Percentiles rank a stretch among this genome's conserved stretches.
phyloP scores from a whole-genome alignment of 176 grass and related monocot genomes.

The Raddia guianensis region DNA sequence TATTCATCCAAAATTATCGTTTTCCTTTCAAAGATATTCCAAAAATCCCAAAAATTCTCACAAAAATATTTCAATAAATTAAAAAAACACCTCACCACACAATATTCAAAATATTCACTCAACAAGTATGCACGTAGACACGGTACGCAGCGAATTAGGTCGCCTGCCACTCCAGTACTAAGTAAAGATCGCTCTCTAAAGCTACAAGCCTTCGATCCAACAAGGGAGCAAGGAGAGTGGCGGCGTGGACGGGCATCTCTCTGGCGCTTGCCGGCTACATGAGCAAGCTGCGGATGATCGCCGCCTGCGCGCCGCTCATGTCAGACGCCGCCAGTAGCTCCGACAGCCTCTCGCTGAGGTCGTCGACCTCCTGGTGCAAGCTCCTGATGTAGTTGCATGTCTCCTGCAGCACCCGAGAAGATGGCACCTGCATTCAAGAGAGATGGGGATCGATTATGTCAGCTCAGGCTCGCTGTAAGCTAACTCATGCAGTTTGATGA shows the following conservation, averaged over 20 bases:
- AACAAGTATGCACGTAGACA: constrained; percentile 15
- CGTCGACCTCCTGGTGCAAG: constrained; percentile 81
- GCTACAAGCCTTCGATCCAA: constrained; percentile 27
- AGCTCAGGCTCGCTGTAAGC: background rate
- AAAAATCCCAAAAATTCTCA: too few relatives aligned
- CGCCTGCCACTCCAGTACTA: constrained; percentile 36
- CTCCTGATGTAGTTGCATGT: constrained; percentile 86
- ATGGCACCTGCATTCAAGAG: constrained; percentile 53
- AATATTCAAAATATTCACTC: too few relatives aligned
- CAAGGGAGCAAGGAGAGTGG: constrained; percentile 6
- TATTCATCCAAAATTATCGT: too few relatives aligned
- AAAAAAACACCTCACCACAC: too few relatives aligned
- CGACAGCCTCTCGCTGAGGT: constrained; percentile 84
- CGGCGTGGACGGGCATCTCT: background rate
- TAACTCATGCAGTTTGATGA: background rate
- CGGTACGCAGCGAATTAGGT: constrained; percentile 40
- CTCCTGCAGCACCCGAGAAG: constrained; percentile 83
- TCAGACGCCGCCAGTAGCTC: constrained; percentile 75
- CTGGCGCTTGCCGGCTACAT: constrained; percentile 47
- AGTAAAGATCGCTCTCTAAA: constrained; percentile 46
- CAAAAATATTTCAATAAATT: too few relatives aligned
- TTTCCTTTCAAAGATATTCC: too few relatives aligned
- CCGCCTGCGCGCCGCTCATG: constrained; percentile 81
- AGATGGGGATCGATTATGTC: background rate
- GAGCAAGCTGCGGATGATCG: constrained; percentile 79